Evolutionary conservation across 768 basidiomycete species (phyloP), one percentile per base, ranked within the genome.

Genomic region (Boletus sensibilis): DNA sequence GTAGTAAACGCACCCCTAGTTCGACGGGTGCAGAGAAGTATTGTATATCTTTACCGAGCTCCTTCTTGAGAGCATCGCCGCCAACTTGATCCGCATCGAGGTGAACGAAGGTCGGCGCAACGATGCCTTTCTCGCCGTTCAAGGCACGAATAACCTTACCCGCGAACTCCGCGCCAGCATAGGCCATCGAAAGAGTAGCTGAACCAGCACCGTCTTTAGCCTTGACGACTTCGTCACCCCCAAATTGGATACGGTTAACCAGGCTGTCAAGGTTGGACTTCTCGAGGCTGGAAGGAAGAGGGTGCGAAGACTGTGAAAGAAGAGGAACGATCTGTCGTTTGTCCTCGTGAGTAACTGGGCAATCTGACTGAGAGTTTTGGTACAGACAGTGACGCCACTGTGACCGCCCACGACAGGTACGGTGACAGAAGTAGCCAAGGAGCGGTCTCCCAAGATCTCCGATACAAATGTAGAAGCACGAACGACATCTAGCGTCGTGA

Each of bases 221-320:
- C 77, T 97, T 90, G 71, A 98, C 96, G 68, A 98, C 95, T 76
- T 98, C 95, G 64, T 97, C 95, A 55, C 94, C 95, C 54, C 95
- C 95, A 67, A 91, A 97, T 72, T 96, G 94, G 65, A 97, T 92
- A 62, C 92, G 89, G 54, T 92, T 80, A 46, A 90, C 79, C 48
- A 98, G 81, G 14, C 79, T 74, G 27, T 85, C 84, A 65, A 85
- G 71, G 1, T 73, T 70, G 7, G 75, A 76, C 35, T 76, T 65
- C n/a, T 78, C 64, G 55, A 87, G 55, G 53, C 71, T 70, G n/a
- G 81, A 56, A 29, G 90, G 90, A 23, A 94, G 82, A 16, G 89
- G 79, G 63, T 89, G 86, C 31, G 89, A 83, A 29, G 92, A 87
- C 75, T 96, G 92, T 11, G 94, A 96, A 65, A 98, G 88, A 47